phyloP scores from a whole-genome alignment of 495 filamentous ascomycete genomes.

The Neurospora pannonica region DNA sequence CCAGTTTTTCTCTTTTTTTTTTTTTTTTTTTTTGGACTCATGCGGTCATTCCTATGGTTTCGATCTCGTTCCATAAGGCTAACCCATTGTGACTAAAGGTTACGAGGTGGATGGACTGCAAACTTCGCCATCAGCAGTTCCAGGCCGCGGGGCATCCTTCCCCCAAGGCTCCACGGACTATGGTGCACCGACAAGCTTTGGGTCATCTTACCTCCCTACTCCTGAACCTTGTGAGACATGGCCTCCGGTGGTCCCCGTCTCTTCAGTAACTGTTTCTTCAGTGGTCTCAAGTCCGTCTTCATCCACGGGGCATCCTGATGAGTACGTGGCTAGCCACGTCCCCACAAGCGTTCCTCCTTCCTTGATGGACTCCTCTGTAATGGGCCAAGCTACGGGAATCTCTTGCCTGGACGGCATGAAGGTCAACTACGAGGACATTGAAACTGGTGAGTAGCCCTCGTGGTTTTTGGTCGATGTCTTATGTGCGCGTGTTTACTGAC shows the following conservation, averaged over 20 bases:
- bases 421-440: conserved; percentile 15
- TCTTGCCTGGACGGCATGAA: conserved; percentile 9
- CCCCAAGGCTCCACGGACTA: conserved; percentile 11
- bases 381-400: conserved; percentile 9
- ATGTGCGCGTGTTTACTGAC: background rate
- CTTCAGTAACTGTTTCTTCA: conserved; percentile 20
- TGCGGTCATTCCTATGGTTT: conserved; percentile 1
- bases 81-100: conserved; percentile 14
- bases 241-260: conserved; percentile 19
- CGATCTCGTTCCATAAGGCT: conserved; percentile 12
- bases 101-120: conserved; percentile 9
- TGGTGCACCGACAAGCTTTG: conserved; percentile 7
- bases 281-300: conserved; percentile 35
- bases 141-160: conserved; percentile 9
- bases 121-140: conserved; percentile 2
- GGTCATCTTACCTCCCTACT: conserved; percentile 23
- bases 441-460: conserved; percentile 11
- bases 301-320: conserved; percentile 27
- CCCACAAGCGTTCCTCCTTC: conserved; percentile 28
- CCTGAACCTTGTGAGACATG: conserved; percentile 27
- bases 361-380: conserved; percentile 22
- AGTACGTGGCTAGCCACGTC: conserved; percentile 28
- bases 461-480: background rate
- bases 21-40: conserved; percentile 6
- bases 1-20: conserved; percentile 4